A percentile compares a stretch with the other conserved stretches of the same genome.
Conservation (phyloP, 352 stramenopile species). For the Phytophthora citrophthora region DNA sequence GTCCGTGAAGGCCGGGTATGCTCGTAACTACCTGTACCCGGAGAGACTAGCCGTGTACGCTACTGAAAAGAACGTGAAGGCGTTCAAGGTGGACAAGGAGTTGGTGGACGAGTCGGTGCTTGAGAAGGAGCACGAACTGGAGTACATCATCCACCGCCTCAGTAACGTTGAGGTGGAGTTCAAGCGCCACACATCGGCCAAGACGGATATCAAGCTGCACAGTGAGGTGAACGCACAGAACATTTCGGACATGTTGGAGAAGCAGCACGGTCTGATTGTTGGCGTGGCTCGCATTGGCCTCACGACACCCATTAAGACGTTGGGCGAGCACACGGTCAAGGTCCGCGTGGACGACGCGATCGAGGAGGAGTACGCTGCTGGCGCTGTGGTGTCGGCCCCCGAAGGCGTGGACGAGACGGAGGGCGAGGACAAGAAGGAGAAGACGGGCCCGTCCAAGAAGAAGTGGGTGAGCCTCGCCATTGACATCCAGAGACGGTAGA, state of each 20-base stretch:
- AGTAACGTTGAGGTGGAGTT: conserved; percentile 72
- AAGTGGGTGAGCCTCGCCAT: conserved; percentile 75
- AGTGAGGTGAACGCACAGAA: conserved; percentile 81
- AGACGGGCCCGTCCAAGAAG: conserved; percentile 75
- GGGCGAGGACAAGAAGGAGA: conserved; percentile 36
- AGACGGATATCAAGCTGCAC: conserved; percentile 65
- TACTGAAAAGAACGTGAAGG: conserved; percentile 89
- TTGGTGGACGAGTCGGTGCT: conserved; percentile 48
- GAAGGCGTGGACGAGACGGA: conserved; percentile 31
- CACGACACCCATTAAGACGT: conserved; percentile 77
- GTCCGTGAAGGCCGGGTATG: conserved; percentile 93
- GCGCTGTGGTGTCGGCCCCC: conserved; percentile 24
- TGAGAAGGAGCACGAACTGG: conserved; percentile 70
- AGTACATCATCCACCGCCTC: conserved; percentile 68
- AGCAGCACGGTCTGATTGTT: conserved; percentile 83
- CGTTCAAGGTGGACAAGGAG: conserved; percentile 80
- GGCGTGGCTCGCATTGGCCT: conserved; percentile 80
- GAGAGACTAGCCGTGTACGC: conserved; percentile 95
- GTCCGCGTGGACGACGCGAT: conserved; percentile 83
- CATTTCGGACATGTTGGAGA: conserved; percentile 88
- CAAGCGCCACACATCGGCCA: conserved; percentile 78
- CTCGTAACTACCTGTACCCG: conserved; percentile 94
- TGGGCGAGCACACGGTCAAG: conserved; percentile 82
- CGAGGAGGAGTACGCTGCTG: conserved; percentile 68
- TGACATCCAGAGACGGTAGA: conserved; percentile 72